Conservation (phyloP, 202 grass and related monocot genomes). For the Saccharum hybrid region DNA sequence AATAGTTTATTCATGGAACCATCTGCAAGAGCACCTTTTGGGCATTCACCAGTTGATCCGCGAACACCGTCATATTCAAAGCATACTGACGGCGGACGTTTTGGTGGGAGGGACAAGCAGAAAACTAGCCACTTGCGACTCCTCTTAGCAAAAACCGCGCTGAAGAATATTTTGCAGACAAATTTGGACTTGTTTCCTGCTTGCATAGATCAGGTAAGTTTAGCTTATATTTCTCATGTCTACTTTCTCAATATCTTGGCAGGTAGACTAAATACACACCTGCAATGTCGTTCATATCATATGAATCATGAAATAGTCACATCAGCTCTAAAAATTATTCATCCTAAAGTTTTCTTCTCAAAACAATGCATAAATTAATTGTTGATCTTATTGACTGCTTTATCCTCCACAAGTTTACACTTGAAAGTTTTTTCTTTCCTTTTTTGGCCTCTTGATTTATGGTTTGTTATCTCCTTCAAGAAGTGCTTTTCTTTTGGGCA, state of each 20-base stretch:
- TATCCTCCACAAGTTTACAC: slow-evolving; percentile 10
- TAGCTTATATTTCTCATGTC: slow-evolving; percentile 29
- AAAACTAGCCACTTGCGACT: slow-evolving; percentile 78
- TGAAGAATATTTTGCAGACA: slow-evolving; percentile 92
- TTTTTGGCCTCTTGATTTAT: neutral
- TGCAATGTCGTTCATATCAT: neutral
- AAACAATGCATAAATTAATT: slow-evolving; percentile 29
- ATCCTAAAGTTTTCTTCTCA: slow-evolving; percentile 34
- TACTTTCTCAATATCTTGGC: slow-evolving; percentile 23
- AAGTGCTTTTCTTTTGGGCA: slow-evolving; percentile 4
- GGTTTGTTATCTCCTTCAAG: slow-evolving; percentile 18
- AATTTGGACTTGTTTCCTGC: slow-evolving; percentile 94
- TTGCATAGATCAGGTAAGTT: slow-evolving; percentile 91
- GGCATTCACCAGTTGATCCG: slow-evolving; percentile 87
- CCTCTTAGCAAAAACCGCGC: slow-evolving; percentile 89
- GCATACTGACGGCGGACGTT: slow-evolving; percentile 69
- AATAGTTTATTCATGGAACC: slow-evolving; percentile 81
- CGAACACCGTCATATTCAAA: slow-evolving; percentile 90
- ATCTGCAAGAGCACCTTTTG: slow-evolving; percentile 67
- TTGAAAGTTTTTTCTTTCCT: neutral
- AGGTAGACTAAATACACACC: slow-evolving; percentile 15
- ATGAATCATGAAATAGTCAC: slow-evolving; percentile 34
- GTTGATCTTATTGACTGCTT: slow-evolving; percentile 19
- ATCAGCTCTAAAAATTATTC: slow-evolving; percentile 3
- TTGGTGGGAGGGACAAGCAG: slow-evolving; percentile 78